Evolutionary conservation across 805 yeast species (phyloP).

Genomic region (Wickerhamomyces queroliae): DNA sequence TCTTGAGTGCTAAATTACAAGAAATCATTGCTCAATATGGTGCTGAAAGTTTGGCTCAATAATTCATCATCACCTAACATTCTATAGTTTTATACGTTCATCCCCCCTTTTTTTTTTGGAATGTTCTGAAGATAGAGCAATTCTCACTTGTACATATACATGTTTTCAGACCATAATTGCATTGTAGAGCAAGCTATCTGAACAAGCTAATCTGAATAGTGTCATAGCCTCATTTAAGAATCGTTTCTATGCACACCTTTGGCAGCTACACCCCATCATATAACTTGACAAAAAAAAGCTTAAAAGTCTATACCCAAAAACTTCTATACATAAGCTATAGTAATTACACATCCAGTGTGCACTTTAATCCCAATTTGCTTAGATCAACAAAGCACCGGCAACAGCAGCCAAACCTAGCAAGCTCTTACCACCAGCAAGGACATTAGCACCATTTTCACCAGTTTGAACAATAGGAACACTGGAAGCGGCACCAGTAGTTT

Average conservation of each 20-base stretch:
- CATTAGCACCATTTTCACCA: conserved; percentile 4
- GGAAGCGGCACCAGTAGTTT: conserved; percentile 20
- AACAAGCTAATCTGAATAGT: no score
- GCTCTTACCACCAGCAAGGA: conserved; percentile 1
- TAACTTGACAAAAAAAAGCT: no score
- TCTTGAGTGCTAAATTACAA: conserved; percentile 54
- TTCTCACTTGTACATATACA: no score
- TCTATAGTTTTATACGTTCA: not conserved
- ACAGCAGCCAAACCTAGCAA: conserved; percentile 4
- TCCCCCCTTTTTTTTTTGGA: not conserved
- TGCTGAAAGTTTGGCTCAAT: conserved; percentile 10
- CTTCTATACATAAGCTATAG: no score
- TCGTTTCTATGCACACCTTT: no score
- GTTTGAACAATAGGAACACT: conserved; percentile 17
- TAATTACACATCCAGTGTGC: no score
- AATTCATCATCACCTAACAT: not conserved
- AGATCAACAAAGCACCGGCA: conserved; percentile 11
- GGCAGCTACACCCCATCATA: no score
- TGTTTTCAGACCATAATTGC: no score
- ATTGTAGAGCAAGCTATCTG: no score
- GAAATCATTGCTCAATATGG: conserved; percentile 45
- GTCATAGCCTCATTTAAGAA: no score
- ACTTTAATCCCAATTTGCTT: no score
- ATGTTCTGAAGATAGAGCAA: not conserved
- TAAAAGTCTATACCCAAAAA: no score